Percentiles rank a stretch among this genome's conserved stretches.
phyloP scores from a whole-genome alignment of 2,329 filamentous ascomycete species.

The Monosporascus sp. region DNA sequence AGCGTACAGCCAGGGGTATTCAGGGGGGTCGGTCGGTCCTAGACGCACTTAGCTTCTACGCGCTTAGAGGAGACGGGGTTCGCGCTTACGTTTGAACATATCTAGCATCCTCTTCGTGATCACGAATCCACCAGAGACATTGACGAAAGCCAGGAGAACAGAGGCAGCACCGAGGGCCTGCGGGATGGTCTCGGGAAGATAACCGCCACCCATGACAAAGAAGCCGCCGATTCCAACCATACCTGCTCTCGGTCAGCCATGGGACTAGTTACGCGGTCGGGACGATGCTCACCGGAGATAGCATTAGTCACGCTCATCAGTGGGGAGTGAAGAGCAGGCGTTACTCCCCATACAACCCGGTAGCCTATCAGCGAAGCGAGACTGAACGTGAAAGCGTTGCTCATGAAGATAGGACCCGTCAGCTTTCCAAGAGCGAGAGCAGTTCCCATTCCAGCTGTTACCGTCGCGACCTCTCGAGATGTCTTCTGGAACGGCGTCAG shows the following conservation, averaged over 20 bases:
- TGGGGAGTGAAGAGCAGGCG: constrained; percentile 77
- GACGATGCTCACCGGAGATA: constrained; percentile 58
- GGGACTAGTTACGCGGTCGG: neutral
- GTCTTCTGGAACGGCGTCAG: constrained; percentile 80
- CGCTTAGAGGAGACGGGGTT: neutral
- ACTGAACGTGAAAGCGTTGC: constrained; percentile 79
- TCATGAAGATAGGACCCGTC: constrained; percentile 81
- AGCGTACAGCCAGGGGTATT: constrained; percentile 84
- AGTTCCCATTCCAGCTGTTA: constrained; percentile 74
- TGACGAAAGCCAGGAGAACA: constrained; percentile 81
- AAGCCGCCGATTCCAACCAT: constrained; percentile 87
- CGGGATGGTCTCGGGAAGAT: constrained; percentile 70
- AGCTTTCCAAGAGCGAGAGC: constrained; percentile 73
- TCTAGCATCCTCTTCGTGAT: constrained; percentile 92
- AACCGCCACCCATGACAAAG: constrained; percentile 83
- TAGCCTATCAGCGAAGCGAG: constrained; percentile 84
- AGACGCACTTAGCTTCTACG: constrained; percentile 22
- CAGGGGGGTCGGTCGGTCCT: constrained; percentile 76
- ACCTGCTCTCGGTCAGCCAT: constrained; percentile 31
- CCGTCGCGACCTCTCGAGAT: constrained; percentile 65
- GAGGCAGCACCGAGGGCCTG: constrained; percentile 74
- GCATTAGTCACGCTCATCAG: constrained; percentile 93
- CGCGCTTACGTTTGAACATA: constrained; percentile 68
- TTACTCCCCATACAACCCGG: constrained; percentile 81
- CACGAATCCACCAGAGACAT: constrained; percentile 83